These are phyloP conservation scores for Pythium volutum DNA, from an alignment of 352 stramenopile genomes.

Conservation along the genomic window DNA sequence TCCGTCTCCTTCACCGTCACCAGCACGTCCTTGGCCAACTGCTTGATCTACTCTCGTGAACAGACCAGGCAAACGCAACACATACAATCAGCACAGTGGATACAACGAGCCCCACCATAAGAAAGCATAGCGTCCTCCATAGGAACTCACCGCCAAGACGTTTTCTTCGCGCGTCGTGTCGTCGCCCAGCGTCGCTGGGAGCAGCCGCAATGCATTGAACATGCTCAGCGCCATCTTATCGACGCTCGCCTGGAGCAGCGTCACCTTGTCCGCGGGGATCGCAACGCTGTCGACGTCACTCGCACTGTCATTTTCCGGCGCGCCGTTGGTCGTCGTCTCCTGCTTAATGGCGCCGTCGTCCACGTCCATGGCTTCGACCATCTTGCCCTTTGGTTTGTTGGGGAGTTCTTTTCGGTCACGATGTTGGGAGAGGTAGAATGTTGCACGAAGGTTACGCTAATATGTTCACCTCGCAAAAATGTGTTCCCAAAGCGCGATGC, in stretches of 20 bases:
- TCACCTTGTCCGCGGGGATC: constrained; percentile 69
- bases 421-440: not conserved
- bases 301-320: not conserved
- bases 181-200: constrained; percentile 54
- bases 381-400: not conserved
- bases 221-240: constrained; percentile 86
- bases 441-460: constrained; percentile 5
- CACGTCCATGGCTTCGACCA: constrained; percentile 24
- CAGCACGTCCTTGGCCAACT: constrained; percentile 72
- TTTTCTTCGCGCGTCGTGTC: constrained; percentile 50
- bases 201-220: constrained; percentile 82
- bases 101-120: not conserved
- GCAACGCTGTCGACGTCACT: not conserved
- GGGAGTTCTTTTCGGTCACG: not conserved
- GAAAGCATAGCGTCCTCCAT: not conserved
- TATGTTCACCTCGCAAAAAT: not conserved
- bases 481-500: not conserved
- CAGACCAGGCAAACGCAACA: constrained; percentile 1
- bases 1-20: constrained; percentile 80
- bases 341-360: constrained; percentile 11
- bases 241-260: constrained; percentile 80
- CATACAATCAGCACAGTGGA: not conserved
- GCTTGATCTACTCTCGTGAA: constrained; percentile 46
- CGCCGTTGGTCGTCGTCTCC: constrained; percentile 6
- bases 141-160: constrained; percentile 36